A percentile compares a stretch with the other conserved stretches of the same genome.
Conservation (phyloP, 1,284 basidiomycete species). For the Pisolithus thermaeus region DNA sequence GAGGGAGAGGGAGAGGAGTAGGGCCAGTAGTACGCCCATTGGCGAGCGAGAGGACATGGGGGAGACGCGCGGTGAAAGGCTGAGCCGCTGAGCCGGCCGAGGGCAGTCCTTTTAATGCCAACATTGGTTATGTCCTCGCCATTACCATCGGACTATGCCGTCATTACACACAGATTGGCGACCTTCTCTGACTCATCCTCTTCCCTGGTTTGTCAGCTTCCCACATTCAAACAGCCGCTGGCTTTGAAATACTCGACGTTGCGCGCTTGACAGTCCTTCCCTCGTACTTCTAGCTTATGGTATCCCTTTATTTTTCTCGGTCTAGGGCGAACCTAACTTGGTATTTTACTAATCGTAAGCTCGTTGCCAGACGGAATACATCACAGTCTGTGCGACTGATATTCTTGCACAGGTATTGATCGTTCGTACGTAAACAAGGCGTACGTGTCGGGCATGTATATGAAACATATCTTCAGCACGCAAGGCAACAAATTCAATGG, state of each 20-base stretch:
- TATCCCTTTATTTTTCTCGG: constrained; percentile 24
- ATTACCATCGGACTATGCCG: too few species aligned
- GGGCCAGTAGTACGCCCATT: neutral
- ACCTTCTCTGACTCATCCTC: neutral
- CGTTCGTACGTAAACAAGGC: constrained; percentile 63
- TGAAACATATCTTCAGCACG: constrained; percentile 75
- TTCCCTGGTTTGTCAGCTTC: too few species aligned
- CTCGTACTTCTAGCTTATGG: constrained; percentile 67
- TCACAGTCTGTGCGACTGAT: neutral
- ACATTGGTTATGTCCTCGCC: too few species aligned
- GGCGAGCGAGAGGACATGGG: neutral
- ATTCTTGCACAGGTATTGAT: constrained; percentile 45
- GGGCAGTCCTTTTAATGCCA: neutral
- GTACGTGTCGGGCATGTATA: constrained; percentile 63
- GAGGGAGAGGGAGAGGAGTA: neutral
- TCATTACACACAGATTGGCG: neutral
- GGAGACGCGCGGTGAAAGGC: neutral
- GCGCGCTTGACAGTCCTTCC: constrained; percentile 36
- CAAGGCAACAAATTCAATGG: constrained; percentile 65
- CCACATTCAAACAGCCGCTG: too few species aligned
- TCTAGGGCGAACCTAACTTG: constrained; percentile 14
- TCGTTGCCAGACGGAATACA: neutral
- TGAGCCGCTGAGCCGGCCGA: neutral
- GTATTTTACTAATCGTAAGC: constrained; percentile 63
- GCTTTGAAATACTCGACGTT: too few species aligned